Conservation (phyloP, 371 early-diverging fungal species). For the Amoeboaphelidium protococcarum region DNA sequence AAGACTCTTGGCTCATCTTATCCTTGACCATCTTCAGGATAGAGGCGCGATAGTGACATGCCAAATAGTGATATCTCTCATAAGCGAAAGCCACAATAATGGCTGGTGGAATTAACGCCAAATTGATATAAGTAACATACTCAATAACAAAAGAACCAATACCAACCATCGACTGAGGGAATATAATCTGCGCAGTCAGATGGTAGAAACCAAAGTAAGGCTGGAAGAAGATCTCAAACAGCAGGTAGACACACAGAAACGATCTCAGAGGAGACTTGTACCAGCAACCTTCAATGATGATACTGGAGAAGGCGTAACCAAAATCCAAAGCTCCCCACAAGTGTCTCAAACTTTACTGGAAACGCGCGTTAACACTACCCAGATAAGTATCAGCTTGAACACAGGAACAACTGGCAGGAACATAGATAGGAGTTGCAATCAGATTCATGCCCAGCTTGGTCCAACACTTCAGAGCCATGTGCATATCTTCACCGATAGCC, state of each 20-base stretch:
- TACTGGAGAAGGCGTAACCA: conserved; percentile 13
- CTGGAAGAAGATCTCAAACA: background rate
- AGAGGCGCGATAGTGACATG: background rate
- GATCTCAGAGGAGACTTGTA: background rate
- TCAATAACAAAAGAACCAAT: background rate
- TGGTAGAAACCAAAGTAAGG: background rate
- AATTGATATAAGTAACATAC: background rate
- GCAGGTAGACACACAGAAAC: background rate
- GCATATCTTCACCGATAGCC: conserved; percentile 57
- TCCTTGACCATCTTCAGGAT: background rate
- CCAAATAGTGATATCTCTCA: background rate
- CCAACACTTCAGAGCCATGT: conserved; percentile 56
- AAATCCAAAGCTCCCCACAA: conserved; percentile 12
- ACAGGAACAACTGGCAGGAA: conserved; percentile 42
- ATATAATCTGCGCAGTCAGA: background rate
- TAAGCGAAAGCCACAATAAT: background rate
- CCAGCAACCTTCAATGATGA: background rate
- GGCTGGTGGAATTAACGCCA: background rate
- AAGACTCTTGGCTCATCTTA: too few species aligned
- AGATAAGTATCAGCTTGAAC: conserved; percentile 32
- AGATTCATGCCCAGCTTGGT: conserved; percentile 34
- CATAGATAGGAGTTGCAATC: conserved; percentile 33
- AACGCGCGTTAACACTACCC: conserved; percentile 26
- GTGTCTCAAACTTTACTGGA: conserved; percentile 40
- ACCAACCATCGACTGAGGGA: background rate